These are phyloP conservation scores for Blastobotrys ciferrii DNA, from an alignment of 1,139 yeast genomes.

Conservation along the genomic window DNA sequence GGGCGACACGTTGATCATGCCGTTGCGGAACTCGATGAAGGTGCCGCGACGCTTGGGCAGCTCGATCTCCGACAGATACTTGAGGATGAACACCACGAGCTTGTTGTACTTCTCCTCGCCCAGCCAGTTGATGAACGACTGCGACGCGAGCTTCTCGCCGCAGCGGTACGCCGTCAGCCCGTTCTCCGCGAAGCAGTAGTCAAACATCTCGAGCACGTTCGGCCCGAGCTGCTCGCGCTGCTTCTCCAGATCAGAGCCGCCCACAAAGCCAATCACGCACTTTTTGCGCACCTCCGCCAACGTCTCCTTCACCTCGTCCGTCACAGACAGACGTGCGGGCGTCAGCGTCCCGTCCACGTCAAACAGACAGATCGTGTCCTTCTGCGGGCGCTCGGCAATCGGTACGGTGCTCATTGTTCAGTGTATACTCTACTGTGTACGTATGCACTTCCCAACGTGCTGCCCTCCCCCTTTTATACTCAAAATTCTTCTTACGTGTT, in stretches of 20 bases:
- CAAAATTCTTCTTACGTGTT: not conserved
- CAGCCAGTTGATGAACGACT: conserved; percentile 90
- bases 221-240: conserved; percentile 95
- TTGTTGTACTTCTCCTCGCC: conserved; percentile 94
- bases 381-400: conserved; percentile 37
- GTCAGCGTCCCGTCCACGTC: conserved; percentile 99
- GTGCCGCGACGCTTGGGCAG: conserved; percentile 88
- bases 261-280: conserved; percentile 95
- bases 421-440: not conserved
- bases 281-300: conserved; percentile 78
- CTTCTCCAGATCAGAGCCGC: conserved; percentile 93
- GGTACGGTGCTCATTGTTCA: conserved; percentile 22
- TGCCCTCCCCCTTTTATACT: not conserved
- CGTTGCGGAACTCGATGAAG: conserved; percentile 96
- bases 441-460: too few species aligned
- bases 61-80: conserved; percentile 80
- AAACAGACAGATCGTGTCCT: conserved; percentile 62
- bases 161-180: conserved; percentile 95
- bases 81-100: conserved; percentile 79
- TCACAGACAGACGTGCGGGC: conserved; percentile 84
- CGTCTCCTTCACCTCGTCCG: conserved; percentile 75
- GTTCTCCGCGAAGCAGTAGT: conserved; percentile 94
- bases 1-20: conserved; percentile 98
- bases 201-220: conserved; percentile 69
- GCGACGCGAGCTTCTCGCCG: conserved; percentile 85